Conservation (phyloP, 495 filamentous ascomycete genomes). For the Apodospora peruviana region DNA sequence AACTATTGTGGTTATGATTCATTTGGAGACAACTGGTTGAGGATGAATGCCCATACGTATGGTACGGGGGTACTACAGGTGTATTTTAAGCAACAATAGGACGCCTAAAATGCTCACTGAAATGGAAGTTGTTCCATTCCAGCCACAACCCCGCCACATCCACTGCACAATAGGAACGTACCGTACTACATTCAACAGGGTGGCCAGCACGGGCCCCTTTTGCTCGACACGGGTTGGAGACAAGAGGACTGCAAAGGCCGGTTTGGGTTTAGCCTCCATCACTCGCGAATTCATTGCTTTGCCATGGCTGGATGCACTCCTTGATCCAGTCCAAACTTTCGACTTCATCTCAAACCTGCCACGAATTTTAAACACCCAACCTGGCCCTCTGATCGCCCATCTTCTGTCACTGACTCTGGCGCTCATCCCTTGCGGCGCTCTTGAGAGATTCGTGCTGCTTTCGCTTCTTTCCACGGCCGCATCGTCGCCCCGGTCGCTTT, state of each 20-base stretch:
- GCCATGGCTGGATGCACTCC: conserved; percentile 9
- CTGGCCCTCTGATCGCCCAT: background rate
- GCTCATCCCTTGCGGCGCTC: background rate
- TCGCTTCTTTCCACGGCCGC: background rate
- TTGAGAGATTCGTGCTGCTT: conserved; percentile 1
- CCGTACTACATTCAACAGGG: too few species aligned
- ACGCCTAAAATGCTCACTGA: too few species aligned
- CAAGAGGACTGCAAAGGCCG: conserved; percentile 10
- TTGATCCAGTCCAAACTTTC: conserved; percentile 20
- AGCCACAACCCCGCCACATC: too few species aligned
- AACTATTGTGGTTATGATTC: too few species aligned
- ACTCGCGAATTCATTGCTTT: conserved; percentile 15
- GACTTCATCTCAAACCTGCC: conserved; percentile 16
- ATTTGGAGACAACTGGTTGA: too few species aligned
- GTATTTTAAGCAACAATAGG: too few species aligned
- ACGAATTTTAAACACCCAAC: conserved; percentile 7
- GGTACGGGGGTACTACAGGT: too few species aligned
- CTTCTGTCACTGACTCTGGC: conserved; percentile 6
- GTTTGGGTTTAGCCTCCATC: conserved; percentile 23
- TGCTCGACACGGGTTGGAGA: conserved; percentile 1
- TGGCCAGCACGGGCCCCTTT: conserved; percentile 12
- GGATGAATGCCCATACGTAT: too few species aligned
- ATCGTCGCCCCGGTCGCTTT: background rate
- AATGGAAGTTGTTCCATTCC: too few species aligned
- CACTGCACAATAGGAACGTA: too few species aligned